phyloP scores from a whole-genome alignment of 768 basidiomycete species.

The Suillus alpinus region DNA sequence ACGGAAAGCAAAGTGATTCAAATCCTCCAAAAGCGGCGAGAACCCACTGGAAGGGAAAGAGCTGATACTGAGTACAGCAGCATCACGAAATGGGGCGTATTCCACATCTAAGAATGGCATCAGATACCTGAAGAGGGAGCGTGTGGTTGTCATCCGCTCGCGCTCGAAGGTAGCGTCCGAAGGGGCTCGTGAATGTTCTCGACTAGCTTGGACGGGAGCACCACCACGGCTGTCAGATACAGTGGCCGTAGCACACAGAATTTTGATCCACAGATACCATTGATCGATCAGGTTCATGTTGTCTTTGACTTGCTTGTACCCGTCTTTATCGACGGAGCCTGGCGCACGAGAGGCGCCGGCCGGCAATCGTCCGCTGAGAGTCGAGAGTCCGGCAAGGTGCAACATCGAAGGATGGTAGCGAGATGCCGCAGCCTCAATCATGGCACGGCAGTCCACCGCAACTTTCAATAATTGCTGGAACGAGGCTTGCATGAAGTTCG shows the following conservation, averaged over 20 bases:
- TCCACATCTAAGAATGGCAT: conserved; percentile 89
- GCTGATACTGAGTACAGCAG: conserved; percentile 86
- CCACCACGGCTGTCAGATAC: conserved; percentile 63
- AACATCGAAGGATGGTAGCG: conserved; percentile 73
- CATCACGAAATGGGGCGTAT: conserved; percentile 77
- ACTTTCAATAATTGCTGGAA: conserved; percentile 47
- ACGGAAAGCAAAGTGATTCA: conserved; percentile 73
- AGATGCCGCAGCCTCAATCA: conserved; percentile 62
- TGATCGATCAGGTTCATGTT: conserved; percentile 63
- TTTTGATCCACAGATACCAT: conserved; percentile 82
- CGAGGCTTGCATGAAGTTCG: conserved; percentile 57
- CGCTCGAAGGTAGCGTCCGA: conserved; percentile 77
- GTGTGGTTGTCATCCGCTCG: conserved; percentile 78
- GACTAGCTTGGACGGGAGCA: conserved; percentile 47
- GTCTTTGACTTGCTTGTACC: conserved; percentile 50
- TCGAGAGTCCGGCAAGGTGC: conserved; percentile 69
- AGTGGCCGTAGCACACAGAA: conserved; percentile 79
- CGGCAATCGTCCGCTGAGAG: conserved; percentile 42
- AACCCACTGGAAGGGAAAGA: conserved; percentile 77
- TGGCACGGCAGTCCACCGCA: conserved; percentile 55
- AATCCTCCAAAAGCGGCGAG: conserved; percentile 78
- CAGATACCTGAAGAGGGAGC: conserved; percentile 80
- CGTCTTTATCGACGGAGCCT: conserved; percentile 47
- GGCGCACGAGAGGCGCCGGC: conserved; percentile 34
- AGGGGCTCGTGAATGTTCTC: conserved; percentile 67